Evolutionary conservation across 257 asterid genomes (phyloP), one percentile per base, ranked within the genome.

Genomic region (Paraleonurus japonicus): DNA sequence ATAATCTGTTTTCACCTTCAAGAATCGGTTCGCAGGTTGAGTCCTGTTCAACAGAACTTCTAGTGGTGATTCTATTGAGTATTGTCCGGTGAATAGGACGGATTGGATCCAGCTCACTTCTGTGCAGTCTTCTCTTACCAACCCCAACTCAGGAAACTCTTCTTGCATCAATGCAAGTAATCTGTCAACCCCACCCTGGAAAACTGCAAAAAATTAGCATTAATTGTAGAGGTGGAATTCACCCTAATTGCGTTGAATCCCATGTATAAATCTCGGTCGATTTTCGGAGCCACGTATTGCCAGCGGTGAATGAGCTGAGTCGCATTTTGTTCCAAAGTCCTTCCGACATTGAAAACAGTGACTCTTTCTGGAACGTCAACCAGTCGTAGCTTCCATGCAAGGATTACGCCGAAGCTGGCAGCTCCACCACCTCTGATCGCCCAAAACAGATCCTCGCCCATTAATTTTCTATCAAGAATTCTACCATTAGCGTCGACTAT

Each of bases 31-130:
- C 1, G 0, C 0, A 1, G 7, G 10, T 26, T 15, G 45, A n/a
- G 71, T 47, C 6, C 77, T 61, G 24, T 32, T 48, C 19, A 71
- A 20, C 64, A 80, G 50, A 43, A 51, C 28, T 3, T 79, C 75
- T 5, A 9, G 32, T 9, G 75, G 51, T 24, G 82, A 22, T 2
- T 27, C 20, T 7, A 53, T 26, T 9, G 8, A 45, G 17, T 64
- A 12, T 32, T 61, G 71, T 0, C 73, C 71, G 9, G 74, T 71
- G 47, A 13, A 75, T 13, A 80, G 65, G 30, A 16, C 27, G 1
- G 87, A 75, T 28, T 80, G 69, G 39, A 80, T 67, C 89, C 89
- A 85, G 9, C 81, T 78, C 79, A 80, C 80, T 63, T 82, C 85
- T 0, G 0, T 59, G 1, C 79, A 75, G 16, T 85, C 87, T 43